Base-by-base conservation (phyloP, 148 eudicot genomes). In the Pouteria glomerata region DNA sequence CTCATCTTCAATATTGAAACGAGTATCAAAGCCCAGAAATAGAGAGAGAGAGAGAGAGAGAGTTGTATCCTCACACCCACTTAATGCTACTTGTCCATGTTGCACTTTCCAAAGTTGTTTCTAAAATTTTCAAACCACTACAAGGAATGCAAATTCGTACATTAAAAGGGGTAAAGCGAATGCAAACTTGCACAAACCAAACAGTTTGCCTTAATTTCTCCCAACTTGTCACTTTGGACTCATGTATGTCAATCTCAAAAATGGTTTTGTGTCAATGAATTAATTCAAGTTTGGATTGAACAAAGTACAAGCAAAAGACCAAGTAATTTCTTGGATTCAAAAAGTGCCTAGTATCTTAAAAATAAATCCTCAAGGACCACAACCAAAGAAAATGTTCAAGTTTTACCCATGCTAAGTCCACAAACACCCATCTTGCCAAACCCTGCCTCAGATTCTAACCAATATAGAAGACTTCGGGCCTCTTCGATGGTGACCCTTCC, bases 391-490 rank as follows among this genome's bases (percentile, higher is more conserved):
- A 44, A 12, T 34, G 33, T 35, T 70, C 18, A 74, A 37, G 19
- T 39, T 87, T 86, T 84, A 95, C 98, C 98, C 98, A 95, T 95
- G 91, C 98, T 91, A 68, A 95, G 96, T 72, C 98, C 98, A 78
- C 98, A 95, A 47, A 95, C 76, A 62, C 98, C 98, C 85, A 91
- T 84, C 77, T 95, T 95, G 63, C 98, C 98, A 55, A 81, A 91
- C 29, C 98, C 98, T 51, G 82, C 95, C 78, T 87, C 96, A 29
- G 73, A 31, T 77, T 91, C 97, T 59, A 94, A 76, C 97, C 96
- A 94, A 79, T 91, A 63, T 70, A 94, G 60, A 70, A 95, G 96
- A 77, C 97, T 87, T 45, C 91, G 96, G 45, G 98, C 80, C 81
- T 95, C 98, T 80, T 95, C 98, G 39, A 95, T 95, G 63, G 98